A percentile compares a stretch with the other conserved stretches of the same genome.
phyloP scores from a whole-genome alignment of 176 grass and related monocot species.

The maize (Zea mays) region Zm-B73-REFERENCE-NAM-5.0 NC_050098.1:191360001-191360500 shows the following conservation, averaged over 20 bases:
- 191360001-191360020: constrained; percentile 29
- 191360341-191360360: constrained; percentile 20
- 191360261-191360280: constrained; percentile 14
- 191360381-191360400: constrained; percentile 83
- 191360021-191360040: constrained; percentile 50
- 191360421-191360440: constrained; percentile 90
- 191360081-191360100: constrained; percentile 72
- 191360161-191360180: constrained; percentile 32
- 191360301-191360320: background rate
- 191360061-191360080: constrained; percentile 90
- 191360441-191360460: constrained; percentile 67
- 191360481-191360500: constrained; percentile 23
- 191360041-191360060: constrained; percentile 90
- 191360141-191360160: background rate
- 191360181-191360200: constrained; percentile 62
- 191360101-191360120: constrained; percentile 31
- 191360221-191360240: constrained; percentile 72
- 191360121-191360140: constrained; percentile 32
- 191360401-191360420: constrained; percentile 83
- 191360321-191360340: background rate
- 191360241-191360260: constrained; percentile 88
- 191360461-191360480: constrained; percentile 17
- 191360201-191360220: constrained; percentile 75
- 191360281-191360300: background rate
- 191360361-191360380: constrained; percentile 92